Conservation (phyloP, 202 grass and related monocot species). For the Zoysia matrella region DNA sequence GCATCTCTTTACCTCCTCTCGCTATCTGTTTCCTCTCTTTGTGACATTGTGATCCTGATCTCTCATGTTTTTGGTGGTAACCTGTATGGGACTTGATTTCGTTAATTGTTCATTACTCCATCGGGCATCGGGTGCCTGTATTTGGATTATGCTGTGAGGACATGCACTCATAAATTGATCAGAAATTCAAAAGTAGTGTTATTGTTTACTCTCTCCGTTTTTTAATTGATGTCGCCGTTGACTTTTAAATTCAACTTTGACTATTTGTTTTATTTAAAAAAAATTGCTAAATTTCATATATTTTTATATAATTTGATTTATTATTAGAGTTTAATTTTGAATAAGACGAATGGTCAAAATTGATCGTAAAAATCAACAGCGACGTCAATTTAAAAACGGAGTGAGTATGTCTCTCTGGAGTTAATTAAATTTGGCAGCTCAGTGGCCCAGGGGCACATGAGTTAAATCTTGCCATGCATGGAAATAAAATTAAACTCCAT, state of each 20-base stretch:
- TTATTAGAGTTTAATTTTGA: too few relatives aligned
- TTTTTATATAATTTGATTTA: too few relatives aligned
- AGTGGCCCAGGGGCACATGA: constrained; percentile 6
- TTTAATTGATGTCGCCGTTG: too few relatives aligned
- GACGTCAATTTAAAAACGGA: too few relatives aligned
- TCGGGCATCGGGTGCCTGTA: too few relatives aligned
- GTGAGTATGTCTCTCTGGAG: neutral
- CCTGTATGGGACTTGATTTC: constrained; percentile 39
- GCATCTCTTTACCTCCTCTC: constrained; percentile 33
- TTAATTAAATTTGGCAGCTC: neutral
- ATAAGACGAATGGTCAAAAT: too few relatives aligned
- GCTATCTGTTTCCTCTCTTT: constrained; percentile 13
- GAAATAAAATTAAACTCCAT: neutral
- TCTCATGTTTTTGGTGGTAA: constrained; percentile 53
- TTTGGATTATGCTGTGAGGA: constrained; percentile 45
- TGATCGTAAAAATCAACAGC: too few relatives aligned
- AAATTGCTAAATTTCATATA: too few relatives aligned
- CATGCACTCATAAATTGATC: constrained; percentile 60
- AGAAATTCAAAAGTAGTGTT: constrained; percentile 16
- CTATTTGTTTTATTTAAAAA: too few relatives aligned
- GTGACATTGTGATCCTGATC: constrained; percentile 19
- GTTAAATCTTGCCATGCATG: constrained; percentile 22
- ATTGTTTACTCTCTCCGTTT: neutral
- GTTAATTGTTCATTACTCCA: constrained; percentile 43
- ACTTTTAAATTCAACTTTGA: too few relatives aligned